Percentiles rank a stretch among this genome's conserved stretches.
phyloP scores from a whole-genome alignment of 768 basidiomycete species.

The Fomitopsis serialis region DNA sequence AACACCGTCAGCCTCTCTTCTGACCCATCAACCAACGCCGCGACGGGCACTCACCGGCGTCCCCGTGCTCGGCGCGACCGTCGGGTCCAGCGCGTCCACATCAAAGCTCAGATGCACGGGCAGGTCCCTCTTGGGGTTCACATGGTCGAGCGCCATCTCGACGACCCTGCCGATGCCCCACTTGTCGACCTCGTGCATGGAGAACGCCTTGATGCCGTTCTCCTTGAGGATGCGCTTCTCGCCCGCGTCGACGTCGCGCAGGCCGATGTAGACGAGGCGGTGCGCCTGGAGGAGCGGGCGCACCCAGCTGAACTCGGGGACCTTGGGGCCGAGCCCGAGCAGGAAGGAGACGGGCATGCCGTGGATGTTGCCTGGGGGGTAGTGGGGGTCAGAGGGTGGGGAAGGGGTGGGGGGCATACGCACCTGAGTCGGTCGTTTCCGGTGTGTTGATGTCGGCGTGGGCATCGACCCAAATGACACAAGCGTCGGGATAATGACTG shows the following conservation, averaged over 20 bases:
- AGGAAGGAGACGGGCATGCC: constrained; percentile 98
- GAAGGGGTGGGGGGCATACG: neutral
- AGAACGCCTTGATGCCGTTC: constrained; percentile 68
- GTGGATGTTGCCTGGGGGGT: constrained; percentile 78
- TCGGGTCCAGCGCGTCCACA: constrained; percentile 91
- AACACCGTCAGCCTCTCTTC: too few relatives aligned
- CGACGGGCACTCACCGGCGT: constrained; percentile 58
- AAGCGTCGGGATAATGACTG: constrained; percentile 72
- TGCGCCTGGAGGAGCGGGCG: constrained; percentile 63
- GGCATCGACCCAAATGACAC: constrained; percentile 95
- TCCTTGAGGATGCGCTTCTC: constrained; percentile 88
- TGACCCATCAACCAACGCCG: neutral
- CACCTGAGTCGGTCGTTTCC: constrained; percentile 73
- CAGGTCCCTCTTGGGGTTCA: constrained; percentile 76
- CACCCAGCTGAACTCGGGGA: constrained; percentile 50
- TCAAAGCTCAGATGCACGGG: constrained; percentile 95
- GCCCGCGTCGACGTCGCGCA: constrained; percentile 86
- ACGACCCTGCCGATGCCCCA: constrained; percentile 93
- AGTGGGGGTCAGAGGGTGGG: neutral
- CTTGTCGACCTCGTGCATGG: constrained; percentile 62
- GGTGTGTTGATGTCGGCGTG: constrained; percentile 96
- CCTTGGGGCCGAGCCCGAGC: constrained; percentile 38
- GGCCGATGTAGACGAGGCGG: constrained; percentile 92
- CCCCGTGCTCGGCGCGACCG: constrained; percentile 91
- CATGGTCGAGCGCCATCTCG: constrained; percentile 93